Percentiles rank a stretch among this genome's conserved stretches.
Conservation (phyloP, 2,329 filamentous ascomycete genomes). For the Colletotrichum sidae region DNA sequence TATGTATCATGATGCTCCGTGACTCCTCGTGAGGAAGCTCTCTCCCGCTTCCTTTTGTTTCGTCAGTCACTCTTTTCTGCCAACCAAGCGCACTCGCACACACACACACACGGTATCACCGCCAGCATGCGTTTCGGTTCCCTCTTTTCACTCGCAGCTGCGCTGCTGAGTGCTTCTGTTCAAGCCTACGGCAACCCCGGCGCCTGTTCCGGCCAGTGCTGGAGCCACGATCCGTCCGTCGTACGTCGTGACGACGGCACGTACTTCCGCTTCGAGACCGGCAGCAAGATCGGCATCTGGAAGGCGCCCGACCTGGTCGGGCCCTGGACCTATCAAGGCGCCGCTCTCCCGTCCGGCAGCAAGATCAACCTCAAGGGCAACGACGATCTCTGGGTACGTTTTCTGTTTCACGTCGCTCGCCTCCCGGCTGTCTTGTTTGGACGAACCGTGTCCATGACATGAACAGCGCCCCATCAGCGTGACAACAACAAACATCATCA, state of each 20-base stretch:
- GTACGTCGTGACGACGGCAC: constrained; percentile 53
- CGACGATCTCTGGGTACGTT: constrained; percentile 55
- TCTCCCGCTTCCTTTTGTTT: not conserved
- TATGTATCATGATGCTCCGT: constrained; percentile 7
- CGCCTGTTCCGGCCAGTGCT: constrained; percentile 51
- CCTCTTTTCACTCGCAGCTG: constrained; percentile 30
- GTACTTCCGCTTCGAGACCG: constrained; percentile 58
- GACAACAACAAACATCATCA: not conserved
- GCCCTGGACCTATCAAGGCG: constrained; percentile 56
- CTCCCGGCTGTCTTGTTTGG: not conserved
- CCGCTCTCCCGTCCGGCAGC: constrained; percentile 52
- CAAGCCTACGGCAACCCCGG: constrained; percentile 46
- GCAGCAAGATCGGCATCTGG: constrained; percentile 53
- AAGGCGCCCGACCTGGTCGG: constrained; percentile 51
- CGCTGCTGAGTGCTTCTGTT: constrained; percentile 22
- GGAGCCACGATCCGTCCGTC: constrained; percentile 52
- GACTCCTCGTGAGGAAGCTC: not conserved
- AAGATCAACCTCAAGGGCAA: constrained; percentile 54
- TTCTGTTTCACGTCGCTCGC: not conserved
- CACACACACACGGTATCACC: not conserved
- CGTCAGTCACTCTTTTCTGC: not conserved
- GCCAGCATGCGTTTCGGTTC: constrained; percentile 21
- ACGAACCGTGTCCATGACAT: not conserved
- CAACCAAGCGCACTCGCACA: not conserved
- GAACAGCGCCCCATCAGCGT: not conserved